Base-by-base conservation (phyloP, 129 eudicot species). In the Sambucus nigra region DNA sequence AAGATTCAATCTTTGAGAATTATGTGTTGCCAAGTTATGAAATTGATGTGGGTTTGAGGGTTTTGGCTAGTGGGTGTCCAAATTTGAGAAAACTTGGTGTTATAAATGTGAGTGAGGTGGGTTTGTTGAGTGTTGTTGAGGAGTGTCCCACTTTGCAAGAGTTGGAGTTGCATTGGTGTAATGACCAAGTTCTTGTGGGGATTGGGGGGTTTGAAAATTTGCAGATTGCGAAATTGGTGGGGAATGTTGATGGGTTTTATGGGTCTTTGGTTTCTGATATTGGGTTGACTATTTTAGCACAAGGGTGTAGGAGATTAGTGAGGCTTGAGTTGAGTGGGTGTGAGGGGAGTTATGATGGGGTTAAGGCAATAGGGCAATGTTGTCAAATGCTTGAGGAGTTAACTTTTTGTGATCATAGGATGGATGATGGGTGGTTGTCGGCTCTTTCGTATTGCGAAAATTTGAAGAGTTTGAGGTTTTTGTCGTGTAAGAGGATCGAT, bases 401-500 rank as follows among this genome's bases (percentile, higher is more conserved):
- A 59, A 80, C 79, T 3, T 25, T 87, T 15, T 33, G 63, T 67
- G 73, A 74, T 35, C 89, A 80, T 53, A 58, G 68, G 45, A 79
- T 87, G 86, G 96, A 83, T 60, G 75, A 75, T 41, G 96, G 96
- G 40, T 87, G 96, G 96, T 56, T 87, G 29, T 71, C 80, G 5
- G 94, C 77, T 45, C 74, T 87, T 57, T 73, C 83, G 0, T 83
- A 65, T 56, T 87, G 96, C 49, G 77, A 78, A 33, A 82, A 80
- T 64, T 69, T 87, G 81, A 87, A 80, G 57, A 87, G 48, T 27
- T 64, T 87, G 42, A 74, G 73, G 72, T 60, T 83, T 60, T 41
- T 71, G 46, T 83, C 89, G 0, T 87, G 94, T 76, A 78, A 80
- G 57, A 61, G 50, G 7, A 77, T 87, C 24, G 96, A 87, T 69